Evolutionary conservation across 768 basidiomycete genomes (phyloP).

Genomic region (Calocybe cyanea): DNA sequence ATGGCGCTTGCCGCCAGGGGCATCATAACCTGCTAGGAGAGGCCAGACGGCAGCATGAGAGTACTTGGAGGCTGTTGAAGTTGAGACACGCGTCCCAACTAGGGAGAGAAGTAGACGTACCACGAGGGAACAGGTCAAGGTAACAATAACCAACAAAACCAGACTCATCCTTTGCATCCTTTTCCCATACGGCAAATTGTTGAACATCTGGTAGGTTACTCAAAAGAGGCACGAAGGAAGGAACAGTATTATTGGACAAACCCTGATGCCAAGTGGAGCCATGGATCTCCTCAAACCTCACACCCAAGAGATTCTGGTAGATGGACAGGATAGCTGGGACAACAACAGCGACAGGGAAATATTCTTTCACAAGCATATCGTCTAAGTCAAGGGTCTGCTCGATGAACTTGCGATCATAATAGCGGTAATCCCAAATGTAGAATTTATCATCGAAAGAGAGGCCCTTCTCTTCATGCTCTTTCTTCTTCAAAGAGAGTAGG

Average conservation of each 20-base stretch:
- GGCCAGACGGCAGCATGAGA: conserved; percentile 87
- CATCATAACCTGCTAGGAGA: conserved; percentile 62
- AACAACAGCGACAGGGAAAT: conserved; percentile 83
- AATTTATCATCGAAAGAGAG: conserved; percentile 68
- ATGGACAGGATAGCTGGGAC: conserved; percentile 80
- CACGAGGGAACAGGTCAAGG: conserved; percentile 82
- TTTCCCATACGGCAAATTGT: conserved; percentile 83
- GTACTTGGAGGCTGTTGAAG: conserved; percentile 62
- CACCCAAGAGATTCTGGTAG: conserved; percentile 79
- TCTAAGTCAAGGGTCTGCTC: conserved; percentile 69
- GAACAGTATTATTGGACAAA: conserved; percentile 23
- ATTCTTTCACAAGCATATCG: conserved; percentile 79
- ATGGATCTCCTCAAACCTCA: conserved; percentile 64
- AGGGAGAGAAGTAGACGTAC: conserved; percentile 32
- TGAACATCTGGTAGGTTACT: conserved; percentile 58
- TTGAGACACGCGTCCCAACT: neutral
- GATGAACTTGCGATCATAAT: conserved; percentile 63
- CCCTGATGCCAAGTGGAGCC: conserved; percentile 79
- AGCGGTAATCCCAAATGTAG: conserved; percentile 84
- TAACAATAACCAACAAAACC: conserved; percentile 85
- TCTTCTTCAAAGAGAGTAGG: conserved; percentile 71
- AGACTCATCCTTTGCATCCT: conserved; percentile 62
- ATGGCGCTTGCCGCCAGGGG: conserved; percentile 50
- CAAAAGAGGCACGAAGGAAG: neutral
- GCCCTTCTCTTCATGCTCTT: conserved; percentile 60